phyloP scores from a whole-genome alignment of 305 asterid genomes.

The Solanum hybrid region DNA sequence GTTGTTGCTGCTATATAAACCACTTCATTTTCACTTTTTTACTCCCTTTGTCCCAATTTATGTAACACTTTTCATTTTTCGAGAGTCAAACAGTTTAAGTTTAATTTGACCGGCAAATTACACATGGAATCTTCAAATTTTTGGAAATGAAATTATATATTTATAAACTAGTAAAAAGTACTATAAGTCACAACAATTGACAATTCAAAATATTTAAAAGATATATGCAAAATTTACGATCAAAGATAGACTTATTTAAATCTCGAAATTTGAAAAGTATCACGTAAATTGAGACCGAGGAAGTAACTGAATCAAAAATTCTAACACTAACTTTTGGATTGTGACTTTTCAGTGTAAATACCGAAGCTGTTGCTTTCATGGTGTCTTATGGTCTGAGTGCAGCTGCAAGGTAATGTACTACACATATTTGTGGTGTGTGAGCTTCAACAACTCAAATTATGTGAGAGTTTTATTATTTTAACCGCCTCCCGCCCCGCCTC shows the following conservation, averaged over 20 bases:
- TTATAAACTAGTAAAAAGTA: too few relatives aligned
- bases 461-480: background rate
- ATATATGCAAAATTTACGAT: too few relatives aligned
- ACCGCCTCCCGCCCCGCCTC: background rate
- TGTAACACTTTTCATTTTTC: background rate
- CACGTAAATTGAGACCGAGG: background rate
- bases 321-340: background rate
- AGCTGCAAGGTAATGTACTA: conserved; percentile 52
- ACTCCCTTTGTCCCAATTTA: background rate
- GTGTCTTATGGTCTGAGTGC: conserved; percentile 60
- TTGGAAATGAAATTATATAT: too few relatives aligned
- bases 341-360: conserved; percentile 40
- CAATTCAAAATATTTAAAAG: background rate
- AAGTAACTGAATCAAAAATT: background rate
- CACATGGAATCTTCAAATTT: background rate
- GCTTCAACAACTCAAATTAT: background rate
- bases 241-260: too few relatives aligned
- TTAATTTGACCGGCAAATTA: background rate
- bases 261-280: too few relatives aligned
- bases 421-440: background rate
- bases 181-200: too few relatives aligned
- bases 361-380: conserved; percentile 51
- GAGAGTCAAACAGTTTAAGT: background rate
- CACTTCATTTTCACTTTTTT: background rate
- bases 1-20: background rate